phyloP scores from a whole-genome alignment of 2,329 filamentous ascomycete genomes.

The Clonostachys solani region DNA sequence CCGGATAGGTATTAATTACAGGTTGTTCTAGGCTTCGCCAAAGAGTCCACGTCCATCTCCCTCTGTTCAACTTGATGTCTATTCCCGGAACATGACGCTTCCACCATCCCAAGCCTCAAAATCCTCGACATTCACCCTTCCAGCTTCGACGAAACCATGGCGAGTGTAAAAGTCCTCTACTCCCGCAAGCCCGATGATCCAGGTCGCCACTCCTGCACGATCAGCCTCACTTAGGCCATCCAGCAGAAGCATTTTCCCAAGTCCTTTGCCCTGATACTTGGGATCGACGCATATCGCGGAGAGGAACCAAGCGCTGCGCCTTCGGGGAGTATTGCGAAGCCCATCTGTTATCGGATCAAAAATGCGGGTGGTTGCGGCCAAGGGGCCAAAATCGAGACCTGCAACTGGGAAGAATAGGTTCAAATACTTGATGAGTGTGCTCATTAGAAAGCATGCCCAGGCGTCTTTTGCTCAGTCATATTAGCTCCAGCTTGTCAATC shows the following conservation, averaged over 20 bases:
- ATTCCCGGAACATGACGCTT: conserved; percentile 28
- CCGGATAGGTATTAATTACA: no score
- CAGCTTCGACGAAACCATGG: conserved; percentile 26
- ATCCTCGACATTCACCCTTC: conserved; percentile 26
- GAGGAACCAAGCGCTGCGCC: conserved; percentile 26
- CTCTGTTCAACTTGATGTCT: not conserved
- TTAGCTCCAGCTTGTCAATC: no score
- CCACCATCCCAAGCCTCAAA: conserved; percentile 28
- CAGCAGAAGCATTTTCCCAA: conserved; percentile 21
- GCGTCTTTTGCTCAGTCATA: no score
- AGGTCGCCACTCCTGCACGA: conserved; percentile 17
- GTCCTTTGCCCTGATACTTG: conserved; percentile 18
- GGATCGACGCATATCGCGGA: conserved; percentile 24
- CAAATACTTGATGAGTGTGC: no score
- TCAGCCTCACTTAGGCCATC: conserved; percentile 21
- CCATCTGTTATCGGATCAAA: no score
- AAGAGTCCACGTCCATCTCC: no score
- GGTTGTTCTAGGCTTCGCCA: no score
- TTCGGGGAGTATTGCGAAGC: conserved; percentile 7
- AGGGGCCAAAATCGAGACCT: no score
- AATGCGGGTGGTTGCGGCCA: no score
- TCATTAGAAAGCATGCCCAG: no score
- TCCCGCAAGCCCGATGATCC: conserved; percentile 22
- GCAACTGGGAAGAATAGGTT: no score
- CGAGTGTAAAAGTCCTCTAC: conserved; percentile 23